Evolutionary conservation across 768 basidiomycete species (phyloP).

Genomic region (Tylopilus sp.): DNA sequence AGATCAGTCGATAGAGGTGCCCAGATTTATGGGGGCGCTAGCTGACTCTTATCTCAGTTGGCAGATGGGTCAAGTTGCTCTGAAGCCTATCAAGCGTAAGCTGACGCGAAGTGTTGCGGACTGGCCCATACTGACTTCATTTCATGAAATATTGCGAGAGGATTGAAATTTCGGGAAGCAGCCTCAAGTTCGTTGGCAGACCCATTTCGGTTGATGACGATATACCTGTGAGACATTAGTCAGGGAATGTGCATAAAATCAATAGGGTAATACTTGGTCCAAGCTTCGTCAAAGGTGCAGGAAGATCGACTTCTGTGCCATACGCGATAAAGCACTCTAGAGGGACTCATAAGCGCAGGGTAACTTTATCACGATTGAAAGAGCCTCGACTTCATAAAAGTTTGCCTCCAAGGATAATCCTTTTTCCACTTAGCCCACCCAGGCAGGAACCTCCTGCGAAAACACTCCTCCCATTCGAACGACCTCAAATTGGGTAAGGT

Average conservation of each 20-base stretch:
- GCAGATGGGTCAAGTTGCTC: conserved; percentile 63
- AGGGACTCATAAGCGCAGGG: conserved; percentile 9
- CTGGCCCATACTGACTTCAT: conserved; percentile 54
- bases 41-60: conserved; percentile 63
- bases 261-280: conserved; percentile 61
- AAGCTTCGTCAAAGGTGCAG: conserved; percentile 79
- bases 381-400: conserved; percentile 58
- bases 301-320: conserved; percentile 65
- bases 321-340: conserved; percentile 57
- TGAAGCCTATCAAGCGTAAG: conserved; percentile 49
- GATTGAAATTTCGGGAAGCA: conserved; percentile 66
- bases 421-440: conserved; percentile 73
- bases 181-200: conserved; percentile 68
- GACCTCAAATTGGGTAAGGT: conserved; percentile 66
- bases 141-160: conserved; percentile 64
- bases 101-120: background rate
- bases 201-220: conserved; percentile 73
- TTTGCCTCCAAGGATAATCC: conserved; percentile 58
- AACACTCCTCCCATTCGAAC: conserved; percentile 73
- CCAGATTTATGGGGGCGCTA: conserved; percentile 1
- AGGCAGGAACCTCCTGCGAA: conserved; percentile 67
- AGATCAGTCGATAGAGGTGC: conserved; percentile 5
- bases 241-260: background rate
- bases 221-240: conserved; percentile 45
- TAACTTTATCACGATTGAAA: background rate